Evolutionary conservation across 768 basidiomycete genomes (phyloP).

Genomic region (Clavulina sp.): DNA sequence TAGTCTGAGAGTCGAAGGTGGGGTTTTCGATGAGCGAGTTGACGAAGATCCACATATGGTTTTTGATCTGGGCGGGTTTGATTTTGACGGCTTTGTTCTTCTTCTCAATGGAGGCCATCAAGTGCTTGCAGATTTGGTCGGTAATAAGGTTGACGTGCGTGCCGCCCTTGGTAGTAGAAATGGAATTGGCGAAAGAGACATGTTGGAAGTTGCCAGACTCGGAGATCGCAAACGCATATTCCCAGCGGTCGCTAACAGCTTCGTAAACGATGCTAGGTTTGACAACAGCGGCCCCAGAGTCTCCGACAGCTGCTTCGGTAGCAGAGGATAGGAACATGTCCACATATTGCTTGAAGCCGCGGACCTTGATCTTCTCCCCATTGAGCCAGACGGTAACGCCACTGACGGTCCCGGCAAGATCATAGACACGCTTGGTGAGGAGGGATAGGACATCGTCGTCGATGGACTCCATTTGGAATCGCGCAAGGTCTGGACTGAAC

Average conservation of each 20-base stretch:
- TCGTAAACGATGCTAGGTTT: constrained; percentile 79
- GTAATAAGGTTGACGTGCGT: constrained; percentile 76
- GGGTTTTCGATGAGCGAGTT: constrained; percentile 94
- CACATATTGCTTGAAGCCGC: constrained; percentile 93
- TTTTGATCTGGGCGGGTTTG: constrained; percentile 86
- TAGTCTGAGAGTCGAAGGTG: constrained; percentile 97
- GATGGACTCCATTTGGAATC: constrained; percentile 83
- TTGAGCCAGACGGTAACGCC: constrained; percentile 89
- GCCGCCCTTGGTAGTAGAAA: constrained; percentile 91
- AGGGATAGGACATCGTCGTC: constrained; percentile 83
- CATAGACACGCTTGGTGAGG: constrained; percentile 85
- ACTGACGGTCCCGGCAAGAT: constrained; percentile 89
- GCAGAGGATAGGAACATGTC: constrained; percentile 79
- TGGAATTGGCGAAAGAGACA: constrained; percentile 95
- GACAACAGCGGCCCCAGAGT: constrained; percentile 50
- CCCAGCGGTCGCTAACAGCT: constrained; percentile 68
- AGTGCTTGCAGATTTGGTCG: constrained; percentile 75
- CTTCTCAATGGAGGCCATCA: constrained; percentile 72
- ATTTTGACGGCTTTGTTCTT: constrained; percentile 96
- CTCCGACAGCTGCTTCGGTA: constrained; percentile 46
- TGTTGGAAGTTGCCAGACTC: constrained; percentile 74
- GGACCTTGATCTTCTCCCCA: constrained; percentile 79
- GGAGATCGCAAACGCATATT: constrained; percentile 85
- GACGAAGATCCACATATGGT: constrained; percentile 96
- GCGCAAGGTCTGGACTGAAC: constrained; percentile 78